Percentiles rank a stretch among this genome's conserved stretches.
Evolutionary conservation across 2,329 filamentous ascomycete species (phyloP).

Genomic region (Ascochyta lentis): DNA sequence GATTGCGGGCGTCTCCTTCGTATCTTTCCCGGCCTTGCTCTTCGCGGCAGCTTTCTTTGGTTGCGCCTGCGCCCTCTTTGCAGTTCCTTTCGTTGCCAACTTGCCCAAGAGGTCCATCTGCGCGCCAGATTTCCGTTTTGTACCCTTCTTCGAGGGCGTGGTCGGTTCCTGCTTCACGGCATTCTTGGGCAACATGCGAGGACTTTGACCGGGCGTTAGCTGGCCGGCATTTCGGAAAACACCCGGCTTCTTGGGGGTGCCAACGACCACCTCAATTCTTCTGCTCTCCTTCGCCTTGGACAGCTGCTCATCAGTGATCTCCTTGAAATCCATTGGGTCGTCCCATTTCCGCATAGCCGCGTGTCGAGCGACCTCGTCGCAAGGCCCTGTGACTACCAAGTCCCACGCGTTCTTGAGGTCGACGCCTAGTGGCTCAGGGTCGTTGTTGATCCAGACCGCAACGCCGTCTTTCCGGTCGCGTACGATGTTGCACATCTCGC

Average conservation of each 20-base stretch:
- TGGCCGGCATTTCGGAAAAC: slow-evolving; percentile 42
- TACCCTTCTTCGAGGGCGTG: slow-evolving; percentile 43
- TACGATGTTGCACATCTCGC: slow-evolving; percentile 89
- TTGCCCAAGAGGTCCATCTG: slow-evolving; percentile 33
- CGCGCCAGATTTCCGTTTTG: slow-evolving; percentile 39
- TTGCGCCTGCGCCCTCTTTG: slow-evolving; percentile 33
- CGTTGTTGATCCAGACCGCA: slow-evolving; percentile 93
- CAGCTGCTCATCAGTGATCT: slow-evolving; percentile 45
- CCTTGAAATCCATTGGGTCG: slow-evolving; percentile 50
- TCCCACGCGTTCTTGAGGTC: slow-evolving; percentile 96
- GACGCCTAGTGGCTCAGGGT: slow-evolving; percentile 78
- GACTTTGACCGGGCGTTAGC: slow-evolving; percentile 46
- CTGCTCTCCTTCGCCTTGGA: slow-evolving; percentile 40
- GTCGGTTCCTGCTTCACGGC: slow-evolving; percentile 33
- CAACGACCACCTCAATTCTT: slow-evolving; percentile 43
- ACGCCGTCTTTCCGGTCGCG: slow-evolving; percentile 81
- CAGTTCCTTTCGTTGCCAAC: slow-evolving; percentile 28
- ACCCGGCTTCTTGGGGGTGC: slow-evolving; percentile 40
- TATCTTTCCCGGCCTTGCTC: slow-evolving; percentile 35
- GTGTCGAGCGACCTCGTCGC: slow-evolving; percentile 82
- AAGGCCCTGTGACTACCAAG: slow-evolving; percentile 83
- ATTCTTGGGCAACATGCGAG: slow-evolving; percentile 37
- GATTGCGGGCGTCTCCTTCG: slow-evolving; percentile 32
- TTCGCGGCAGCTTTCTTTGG: slow-evolving; percentile 41
- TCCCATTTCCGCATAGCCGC: slow-evolving; percentile 68